phyloP scores from a whole-genome alignment of 2,329 filamentous ascomycete species.

The Colletotrichum euphorbiae region DNA sequence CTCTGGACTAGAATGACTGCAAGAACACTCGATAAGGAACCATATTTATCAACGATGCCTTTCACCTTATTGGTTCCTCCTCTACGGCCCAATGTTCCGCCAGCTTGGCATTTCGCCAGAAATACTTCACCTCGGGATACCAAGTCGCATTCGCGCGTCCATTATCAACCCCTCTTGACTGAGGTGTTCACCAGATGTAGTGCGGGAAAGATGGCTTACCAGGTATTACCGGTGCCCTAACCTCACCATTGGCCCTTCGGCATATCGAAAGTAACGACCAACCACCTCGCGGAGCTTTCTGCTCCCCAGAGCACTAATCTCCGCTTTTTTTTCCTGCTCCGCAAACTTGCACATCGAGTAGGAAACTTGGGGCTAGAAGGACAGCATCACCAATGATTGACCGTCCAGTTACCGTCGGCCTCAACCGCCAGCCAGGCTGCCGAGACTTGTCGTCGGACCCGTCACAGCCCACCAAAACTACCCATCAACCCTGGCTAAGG shows the following conservation, averaged over 20 bases:
- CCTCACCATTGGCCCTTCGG: constrained; percentile 14
- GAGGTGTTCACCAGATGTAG: not conserved
- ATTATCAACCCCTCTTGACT: no score
- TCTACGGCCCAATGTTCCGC: not conserved
- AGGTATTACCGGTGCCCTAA: not conserved
- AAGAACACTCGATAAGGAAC: not conserved
- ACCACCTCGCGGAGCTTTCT: constrained; percentile 11
- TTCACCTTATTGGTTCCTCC: not conserved
- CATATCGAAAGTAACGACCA: constrained; percentile 12
- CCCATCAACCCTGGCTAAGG: constrained; percentile 2
- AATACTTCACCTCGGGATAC: no score
- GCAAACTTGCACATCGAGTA: not conserved
- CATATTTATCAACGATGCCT: not conserved
- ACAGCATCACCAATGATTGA: constrained; percentile 6
- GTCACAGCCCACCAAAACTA: constrained; percentile 4
- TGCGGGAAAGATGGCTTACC: not conserved
- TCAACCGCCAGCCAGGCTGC: constrained; percentile 9
- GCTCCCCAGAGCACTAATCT: constrained; percentile 3
- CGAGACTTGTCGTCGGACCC: constrained; percentile 12
- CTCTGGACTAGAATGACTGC: not conserved
- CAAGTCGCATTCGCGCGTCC: no score
- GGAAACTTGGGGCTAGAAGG: not conserved
- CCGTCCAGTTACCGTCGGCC: not conserved
- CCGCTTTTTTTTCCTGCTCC: not conserved
- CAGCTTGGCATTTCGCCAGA: not conserved